A percentile compares a stretch with the other conserved stretches of the same genome.
phyloP scores from a whole-genome alignment of 305 asterid genomes.

The Fraxinus albicans region DNA sequence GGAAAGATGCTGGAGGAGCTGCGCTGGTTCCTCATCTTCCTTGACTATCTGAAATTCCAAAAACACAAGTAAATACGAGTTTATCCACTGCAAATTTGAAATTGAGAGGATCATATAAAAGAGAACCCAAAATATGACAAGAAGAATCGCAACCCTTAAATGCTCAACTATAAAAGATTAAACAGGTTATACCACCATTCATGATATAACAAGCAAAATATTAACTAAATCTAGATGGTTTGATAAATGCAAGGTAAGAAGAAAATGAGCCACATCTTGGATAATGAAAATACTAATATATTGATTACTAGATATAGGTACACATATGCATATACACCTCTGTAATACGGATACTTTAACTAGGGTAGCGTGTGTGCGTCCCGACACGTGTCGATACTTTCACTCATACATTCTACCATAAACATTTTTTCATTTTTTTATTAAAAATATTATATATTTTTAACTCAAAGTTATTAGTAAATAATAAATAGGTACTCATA shows the following conservation, averaged over 20 bases:
- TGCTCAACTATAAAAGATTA: not conserved
- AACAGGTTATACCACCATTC: not conserved
- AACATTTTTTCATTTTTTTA: too few species aligned
- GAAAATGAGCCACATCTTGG: not conserved
- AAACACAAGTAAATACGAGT: not conserved
- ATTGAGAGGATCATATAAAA: not conserved
- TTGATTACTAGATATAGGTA: not conserved
- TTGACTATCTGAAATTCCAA: slow-evolving; percentile 40
- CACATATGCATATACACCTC: too few species aligned
- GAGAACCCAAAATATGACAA: not conserved
- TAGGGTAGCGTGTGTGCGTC: too few species aligned
- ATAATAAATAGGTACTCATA: too few species aligned
- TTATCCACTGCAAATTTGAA: not conserved
- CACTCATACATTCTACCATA: too few species aligned
- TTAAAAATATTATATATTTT: too few species aligned
- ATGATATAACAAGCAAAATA: not conserved
- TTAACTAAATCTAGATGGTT: not conserved
- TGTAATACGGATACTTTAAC: too few species aligned
- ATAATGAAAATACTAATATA: not conserved
- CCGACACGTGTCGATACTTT: too few species aligned
- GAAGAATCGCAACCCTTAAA: not conserved
- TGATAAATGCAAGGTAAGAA: not conserved
- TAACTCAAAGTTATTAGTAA: too few species aligned
- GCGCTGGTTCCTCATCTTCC: slow-evolving; percentile 56
- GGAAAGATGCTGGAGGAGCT: slow-evolving; percentile 45